A percentile compares a stretch with the other conserved stretches of the same genome.
These are phyloP conservation scores for Populus alba DNA, from an alignment of 345 rosid species.

Conservation along the genomic window DNA sequence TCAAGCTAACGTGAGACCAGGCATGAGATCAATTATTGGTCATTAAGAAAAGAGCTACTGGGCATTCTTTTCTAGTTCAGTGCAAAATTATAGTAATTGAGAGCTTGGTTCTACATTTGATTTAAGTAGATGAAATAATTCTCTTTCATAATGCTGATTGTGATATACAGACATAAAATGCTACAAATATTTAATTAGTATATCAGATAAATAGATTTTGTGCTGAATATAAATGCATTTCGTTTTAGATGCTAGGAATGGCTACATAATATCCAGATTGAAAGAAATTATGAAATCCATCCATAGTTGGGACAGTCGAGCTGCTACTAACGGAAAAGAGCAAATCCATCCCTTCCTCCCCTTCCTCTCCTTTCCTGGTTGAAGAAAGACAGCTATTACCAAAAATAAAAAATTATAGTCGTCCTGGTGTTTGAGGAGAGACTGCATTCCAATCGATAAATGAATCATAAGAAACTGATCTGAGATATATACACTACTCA, in stretches of 20 bases:
- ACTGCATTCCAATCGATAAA: constrained; percentile 6
- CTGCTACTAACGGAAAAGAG: not conserved
- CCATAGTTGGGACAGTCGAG: not conserved
- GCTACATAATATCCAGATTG: not conserved
- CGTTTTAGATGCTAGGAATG: not conserved
- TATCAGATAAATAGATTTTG: not conserved
- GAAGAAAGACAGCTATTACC: not conserved
- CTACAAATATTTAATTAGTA: not conserved
- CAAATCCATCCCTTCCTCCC: not conserved
- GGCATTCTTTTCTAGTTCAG: not conserved
- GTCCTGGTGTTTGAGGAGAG: not conserved
- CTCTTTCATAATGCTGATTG: not conserved
- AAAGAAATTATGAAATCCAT: not conserved
- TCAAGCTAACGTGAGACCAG: not conserved
- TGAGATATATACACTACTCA: constrained; percentile 36
- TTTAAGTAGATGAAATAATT: not conserved
- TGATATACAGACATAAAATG: constrained; percentile 1
- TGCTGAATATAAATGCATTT: not conserved
- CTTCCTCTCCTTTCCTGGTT: not conserved
- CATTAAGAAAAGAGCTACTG: not conserved
- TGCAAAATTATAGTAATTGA: not conserved
- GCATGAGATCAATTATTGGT: not conserved
- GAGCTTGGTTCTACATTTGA: not conserved
- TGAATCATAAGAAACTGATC: constrained; percentile 1
- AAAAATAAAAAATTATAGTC: not conserved